Evolutionary conservation across 495 filamentous ascomycete species (phyloP).

Genomic region (Tuber aestivum): DNA sequence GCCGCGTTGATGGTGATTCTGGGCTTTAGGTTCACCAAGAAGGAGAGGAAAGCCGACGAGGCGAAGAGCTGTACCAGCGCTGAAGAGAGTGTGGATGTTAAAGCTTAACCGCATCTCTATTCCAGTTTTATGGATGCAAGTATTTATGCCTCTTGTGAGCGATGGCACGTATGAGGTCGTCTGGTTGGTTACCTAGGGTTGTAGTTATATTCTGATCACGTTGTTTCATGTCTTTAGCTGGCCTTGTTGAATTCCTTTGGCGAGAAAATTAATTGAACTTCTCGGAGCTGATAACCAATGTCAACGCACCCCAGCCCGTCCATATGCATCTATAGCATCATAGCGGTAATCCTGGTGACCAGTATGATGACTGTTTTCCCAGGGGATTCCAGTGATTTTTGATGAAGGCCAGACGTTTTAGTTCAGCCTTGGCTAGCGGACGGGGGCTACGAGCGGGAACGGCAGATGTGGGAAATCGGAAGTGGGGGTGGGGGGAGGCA

Average conservation of each 20-base stretch:
- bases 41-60: constrained; percentile 23
- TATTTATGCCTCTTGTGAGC: neutral
- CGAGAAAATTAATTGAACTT: neutral
- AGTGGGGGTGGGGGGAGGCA: neutral
- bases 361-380: neutral
- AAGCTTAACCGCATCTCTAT: neutral
- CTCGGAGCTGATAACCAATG: neutral
- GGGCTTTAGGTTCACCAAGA: constrained; percentile 29
- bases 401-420: neutral
- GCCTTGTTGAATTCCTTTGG: neutral
- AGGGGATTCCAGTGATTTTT: neutral
- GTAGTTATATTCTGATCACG: neutral
- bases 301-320: neutral
- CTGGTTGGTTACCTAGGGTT: neutral
- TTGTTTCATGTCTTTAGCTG: neutral
- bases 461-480: neutral
- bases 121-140: neutral
- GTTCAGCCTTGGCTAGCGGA: neutral
- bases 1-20: constrained; percentile 38
- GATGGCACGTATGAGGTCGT: neutral
- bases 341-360: neutral
- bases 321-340: neutral
- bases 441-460: neutral
- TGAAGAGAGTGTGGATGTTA: neutral
- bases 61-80: constrained; percentile 7